Percentiles rank a stretch among this genome's conserved stretches.
phyloP scores from a whole-genome alignment of 2,329 filamentous ascomycete genomes.

The Zasmidium citrigriseum region DNA sequence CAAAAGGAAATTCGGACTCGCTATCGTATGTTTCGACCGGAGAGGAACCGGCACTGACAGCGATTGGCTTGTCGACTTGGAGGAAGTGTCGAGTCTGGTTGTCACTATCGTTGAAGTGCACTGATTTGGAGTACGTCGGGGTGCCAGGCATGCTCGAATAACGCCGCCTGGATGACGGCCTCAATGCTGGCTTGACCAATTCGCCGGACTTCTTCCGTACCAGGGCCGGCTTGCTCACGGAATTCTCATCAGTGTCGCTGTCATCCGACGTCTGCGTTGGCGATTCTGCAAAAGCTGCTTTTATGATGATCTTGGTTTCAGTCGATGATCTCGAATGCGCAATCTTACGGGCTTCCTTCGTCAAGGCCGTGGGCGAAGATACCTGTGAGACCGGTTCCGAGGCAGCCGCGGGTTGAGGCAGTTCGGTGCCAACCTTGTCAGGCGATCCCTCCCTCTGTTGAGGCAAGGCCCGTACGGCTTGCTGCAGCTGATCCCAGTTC shows the following conservation, averaged over 20 bases:
- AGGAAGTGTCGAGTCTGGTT: constrained; percentile 96
- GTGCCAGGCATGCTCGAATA: constrained; percentile 98
- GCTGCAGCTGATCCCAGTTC: constrained; percentile 68
- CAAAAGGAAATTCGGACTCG: constrained; percentile 87
- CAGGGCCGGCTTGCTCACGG: constrained; percentile 73
- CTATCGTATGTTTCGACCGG: constrained; percentile 86
- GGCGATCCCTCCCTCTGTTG: constrained; percentile 63
- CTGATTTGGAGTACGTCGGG: constrained; percentile 90
- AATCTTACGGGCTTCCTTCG: constrained; percentile 60
- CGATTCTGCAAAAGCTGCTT: constrained; percentile 44
- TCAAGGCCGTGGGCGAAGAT: constrained; percentile 46
- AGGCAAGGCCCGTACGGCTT: constrained; percentile 79
- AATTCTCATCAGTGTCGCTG: constrained; percentile 52
- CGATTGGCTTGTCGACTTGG: constrained; percentile 90
- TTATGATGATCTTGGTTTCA: constrained; percentile 54
- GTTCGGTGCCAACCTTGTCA: constrained; percentile 33
- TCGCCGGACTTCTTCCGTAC: constrained; percentile 98
- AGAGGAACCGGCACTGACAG: constrained; percentile 91
- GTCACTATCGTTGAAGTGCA: constrained; percentile 97
- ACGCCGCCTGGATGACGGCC: constrained; percentile 74
- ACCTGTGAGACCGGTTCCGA: constrained; percentile 38
- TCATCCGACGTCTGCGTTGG: constrained; percentile 48
- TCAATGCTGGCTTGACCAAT: constrained; percentile 86
- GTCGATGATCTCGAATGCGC: constrained; percentile 62
- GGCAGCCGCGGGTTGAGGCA: constrained; percentile 18